These are phyloP conservation scores for Blastobotrys ciferrii DNA, from an alignment of 1,139 yeast species.

Conservation along the genomic window DNA sequence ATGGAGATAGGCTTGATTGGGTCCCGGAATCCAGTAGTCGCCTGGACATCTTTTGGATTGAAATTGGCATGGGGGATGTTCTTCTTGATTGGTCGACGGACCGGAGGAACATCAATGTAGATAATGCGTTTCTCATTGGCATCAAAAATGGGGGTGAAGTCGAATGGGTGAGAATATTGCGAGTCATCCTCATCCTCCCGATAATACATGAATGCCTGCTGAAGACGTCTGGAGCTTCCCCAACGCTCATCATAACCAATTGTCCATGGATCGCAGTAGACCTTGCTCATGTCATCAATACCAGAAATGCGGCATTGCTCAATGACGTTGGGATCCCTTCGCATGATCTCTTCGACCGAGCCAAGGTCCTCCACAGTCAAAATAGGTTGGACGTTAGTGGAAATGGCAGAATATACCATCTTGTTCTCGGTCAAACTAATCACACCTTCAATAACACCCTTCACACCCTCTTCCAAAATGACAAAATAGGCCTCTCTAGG, in stretches of 20 bases:
- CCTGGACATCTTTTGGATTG: slow-evolving; percentile 19
- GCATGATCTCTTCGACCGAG: slow-evolving; percentile 60
- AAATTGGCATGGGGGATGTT: slow-evolving; percentile 21
- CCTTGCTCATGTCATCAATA: slow-evolving; percentile 50
- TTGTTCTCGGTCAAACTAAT: slow-evolving; percentile 53
- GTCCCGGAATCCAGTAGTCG: slow-evolving; percentile 15
- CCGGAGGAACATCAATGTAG: slow-evolving; percentile 69
- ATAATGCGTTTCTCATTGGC: slow-evolving; percentile 67
- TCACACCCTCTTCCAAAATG: slow-evolving; percentile 53
- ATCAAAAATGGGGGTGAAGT: slow-evolving; percentile 80
- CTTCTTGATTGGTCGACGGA: slow-evolving; percentile 49
- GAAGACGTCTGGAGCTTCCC: slow-evolving; percentile 72
- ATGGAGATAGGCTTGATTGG: slow-evolving; percentile 33
- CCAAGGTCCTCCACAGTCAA: slow-evolving; percentile 68
- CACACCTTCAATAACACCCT: slow-evolving; percentile 68
- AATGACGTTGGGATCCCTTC: slow-evolving; percentile 67
- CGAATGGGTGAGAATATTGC: slow-evolving; percentile 77
- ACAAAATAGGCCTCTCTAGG: slow-evolving; percentile 68
- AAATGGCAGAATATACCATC: slow-evolving; percentile 48
- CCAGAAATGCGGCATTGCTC: slow-evolving; percentile 73
- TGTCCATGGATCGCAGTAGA: slow-evolving; percentile 86
- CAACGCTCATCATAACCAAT: slow-evolving; percentile 83
- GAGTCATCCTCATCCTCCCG: slow-evolving; percentile 77
- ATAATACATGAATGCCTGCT: slow-evolving; percentile 79
- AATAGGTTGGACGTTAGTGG: slow-evolving; percentile 69